Percentiles rank a stretch among this genome's conserved stretches.
These are phyloP conservation scores for Arctium lappa DNA, from an alignment of 129 eudicot species.

Conservation along the genomic window DNA sequence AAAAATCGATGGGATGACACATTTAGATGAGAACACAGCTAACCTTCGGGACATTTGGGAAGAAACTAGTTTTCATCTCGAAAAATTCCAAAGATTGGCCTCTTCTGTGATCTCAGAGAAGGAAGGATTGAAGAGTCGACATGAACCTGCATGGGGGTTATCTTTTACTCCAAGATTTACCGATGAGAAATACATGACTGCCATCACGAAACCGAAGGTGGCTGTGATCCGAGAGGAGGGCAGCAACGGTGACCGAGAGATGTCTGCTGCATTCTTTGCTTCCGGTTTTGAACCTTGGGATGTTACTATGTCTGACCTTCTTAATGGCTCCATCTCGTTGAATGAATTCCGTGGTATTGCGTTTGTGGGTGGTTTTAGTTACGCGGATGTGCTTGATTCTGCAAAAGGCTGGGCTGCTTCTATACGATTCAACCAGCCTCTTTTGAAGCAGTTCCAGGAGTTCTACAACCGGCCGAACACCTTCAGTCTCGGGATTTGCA, in stretches of 20 bases:
- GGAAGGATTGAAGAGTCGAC: constrained; percentile 70
- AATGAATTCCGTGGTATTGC: constrained; percentile 57
- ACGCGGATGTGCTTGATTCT: constrained; percentile 90
- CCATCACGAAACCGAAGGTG: constrained; percentile 59
- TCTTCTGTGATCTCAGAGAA: constrained; percentile 64
- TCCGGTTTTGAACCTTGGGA: constrained; percentile 92
- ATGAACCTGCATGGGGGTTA: constrained; percentile 68
- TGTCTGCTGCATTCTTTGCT: constrained; percentile 81
- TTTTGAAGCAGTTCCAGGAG: constrained; percentile 71
- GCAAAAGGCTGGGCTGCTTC: constrained; percentile 99
- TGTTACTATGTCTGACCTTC: constrained; percentile 76
- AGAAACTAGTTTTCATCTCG: constrained; percentile 81
- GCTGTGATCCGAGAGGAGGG: constrained; percentile 93
- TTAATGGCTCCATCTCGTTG: constrained; percentile 45
- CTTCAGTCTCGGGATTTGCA: constrained; percentile 91
- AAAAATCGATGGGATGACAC: constrained; percentile 53
- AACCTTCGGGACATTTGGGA: constrained; percentile 84
- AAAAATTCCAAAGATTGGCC: constrained; percentile 61
- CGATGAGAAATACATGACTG: constrained; percentile 45
- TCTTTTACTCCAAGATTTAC: constrained; percentile 74
- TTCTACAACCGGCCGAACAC: constrained; percentile 78
- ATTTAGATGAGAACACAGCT: constrained; percentile 53
- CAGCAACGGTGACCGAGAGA: constrained; percentile 92
- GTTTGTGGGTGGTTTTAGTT: constrained; percentile 97
- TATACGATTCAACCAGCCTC: constrained; percentile 74